phyloP scores from a whole-genome alignment of 2,329 filamentous ascomycete genomes.

The Tolypocladium paradoxum region DNA sequence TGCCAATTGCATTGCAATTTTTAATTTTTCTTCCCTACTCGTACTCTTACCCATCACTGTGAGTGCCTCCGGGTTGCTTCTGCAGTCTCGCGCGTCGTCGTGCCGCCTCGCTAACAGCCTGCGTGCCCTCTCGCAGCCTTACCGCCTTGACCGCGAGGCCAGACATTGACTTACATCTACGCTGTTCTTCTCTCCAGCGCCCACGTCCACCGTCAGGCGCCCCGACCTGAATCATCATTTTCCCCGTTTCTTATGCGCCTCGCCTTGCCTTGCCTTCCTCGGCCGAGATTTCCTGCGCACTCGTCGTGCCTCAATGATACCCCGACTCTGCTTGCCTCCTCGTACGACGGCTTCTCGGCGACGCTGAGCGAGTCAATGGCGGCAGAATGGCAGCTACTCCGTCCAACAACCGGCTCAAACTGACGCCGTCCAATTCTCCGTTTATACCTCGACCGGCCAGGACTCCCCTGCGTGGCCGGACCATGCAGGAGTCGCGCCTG shows the following conservation, averaged over 20 bases:
- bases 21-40: background rate
- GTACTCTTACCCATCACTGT: background rate
- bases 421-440: conserved; percentile 70
- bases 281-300: background rate
- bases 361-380: conserved; percentile 34
- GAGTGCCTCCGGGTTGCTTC: background rate
- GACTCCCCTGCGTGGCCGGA: conserved; percentile 46
- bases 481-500: conserved; percentile 45
- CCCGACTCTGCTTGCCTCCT: background rate
- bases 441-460: conserved; percentile 51
- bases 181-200: background rate
- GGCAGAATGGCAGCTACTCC: conserved; percentile 48
- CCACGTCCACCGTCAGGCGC: background rate
- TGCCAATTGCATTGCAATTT: background rate
- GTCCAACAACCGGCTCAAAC: conserved; percentile 47
- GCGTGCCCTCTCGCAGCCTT: background rate
- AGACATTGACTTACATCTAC: conserved; percentile 7
- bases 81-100: background rate
- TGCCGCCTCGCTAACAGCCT: background rate
- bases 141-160: background rate
- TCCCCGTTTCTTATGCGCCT: background rate
- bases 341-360: background rate
- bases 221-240: background rate
- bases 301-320: conserved; percentile 6
- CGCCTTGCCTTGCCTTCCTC: background rate